Evolutionary conservation across 495 filamentous ascomycete genomes (phyloP).

Genomic region (Darksidea phi): DNA sequence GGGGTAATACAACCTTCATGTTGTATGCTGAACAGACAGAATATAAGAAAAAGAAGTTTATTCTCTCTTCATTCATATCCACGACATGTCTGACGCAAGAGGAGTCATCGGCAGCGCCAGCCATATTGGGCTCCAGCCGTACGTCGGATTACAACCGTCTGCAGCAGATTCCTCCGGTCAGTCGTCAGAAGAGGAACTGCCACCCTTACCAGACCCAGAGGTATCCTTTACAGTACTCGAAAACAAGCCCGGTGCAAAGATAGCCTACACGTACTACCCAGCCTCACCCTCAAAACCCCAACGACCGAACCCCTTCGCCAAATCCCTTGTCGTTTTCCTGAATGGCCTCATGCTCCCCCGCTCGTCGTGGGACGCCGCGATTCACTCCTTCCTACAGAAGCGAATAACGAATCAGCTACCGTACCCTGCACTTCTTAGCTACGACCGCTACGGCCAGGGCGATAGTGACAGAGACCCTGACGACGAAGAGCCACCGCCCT

Average conservation of each 20-base stretch:
- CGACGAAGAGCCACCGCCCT: slow-evolving; percentile 44
- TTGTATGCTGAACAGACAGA: no score
- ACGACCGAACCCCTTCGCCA: slow-evolving; percentile 26
- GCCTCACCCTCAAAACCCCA: slow-evolving; percentile 13
- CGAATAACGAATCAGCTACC: slow-evolving; percentile 21
- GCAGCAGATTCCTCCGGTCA: slow-evolving; percentile 1
- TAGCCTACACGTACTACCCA: slow-evolving; percentile 28
- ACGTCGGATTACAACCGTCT: not conserved
- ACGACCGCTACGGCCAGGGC: slow-evolving; percentile 66
- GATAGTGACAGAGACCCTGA: slow-evolving; percentile 56
- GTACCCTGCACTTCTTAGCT: slow-evolving; percentile 55
- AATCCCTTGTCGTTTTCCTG: slow-evolving; percentile 57
- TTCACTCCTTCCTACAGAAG: slow-evolving; percentile 46
- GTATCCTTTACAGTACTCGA: slow-evolving; percentile 12
- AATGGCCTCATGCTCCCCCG: slow-evolving; percentile 60
- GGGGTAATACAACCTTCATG: no score
- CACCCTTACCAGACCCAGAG: slow-evolving; percentile 14
- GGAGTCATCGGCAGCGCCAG: not conserved
- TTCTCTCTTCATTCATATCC: no score
- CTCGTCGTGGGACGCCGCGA: slow-evolving; percentile 50
- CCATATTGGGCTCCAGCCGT: not conserved
- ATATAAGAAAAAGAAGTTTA: no score
- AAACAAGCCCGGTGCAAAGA: slow-evolving; percentile 12
- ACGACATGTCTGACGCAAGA: not conserved
- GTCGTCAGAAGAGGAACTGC: slow-evolving; percentile 15